Evolutionary conservation across 2,329 filamentous ascomycete species (phyloP), one percentile per base, ranked within the genome.

Genomic region (Pyrenophora graminea): DNA sequence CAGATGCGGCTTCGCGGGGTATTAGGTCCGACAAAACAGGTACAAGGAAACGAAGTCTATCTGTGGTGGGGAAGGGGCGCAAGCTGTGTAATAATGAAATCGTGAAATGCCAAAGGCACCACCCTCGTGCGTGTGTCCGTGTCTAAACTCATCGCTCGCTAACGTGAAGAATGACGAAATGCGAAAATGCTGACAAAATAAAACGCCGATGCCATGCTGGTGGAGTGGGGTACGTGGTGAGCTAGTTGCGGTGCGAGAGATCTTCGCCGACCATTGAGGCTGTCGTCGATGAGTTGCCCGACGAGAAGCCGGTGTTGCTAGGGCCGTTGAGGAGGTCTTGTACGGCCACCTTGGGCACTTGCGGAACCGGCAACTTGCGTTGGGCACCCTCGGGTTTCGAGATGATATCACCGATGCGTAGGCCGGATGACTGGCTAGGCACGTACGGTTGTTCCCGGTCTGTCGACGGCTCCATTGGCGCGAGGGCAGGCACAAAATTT

Each of bases 391-490:
- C 92, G 1, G 91, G 84, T 62, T 88, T 87, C 68, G 88, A 91
- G 78, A 97, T 94, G 68, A 97, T 97, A 72, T 97, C 93, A 52
- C 87, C 89, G 64, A 97, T 87, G 33, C 90, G 89, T 51, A 95
- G 84, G 34, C 91, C 91, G 48, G 80, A 83, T 30, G 66, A 66
- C 32, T 80, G 77, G 64, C 76, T 80, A n/a, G 80, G 80, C 46
- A 81, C 79, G 67, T 83, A 84, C 8, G 82, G 81, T 58, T 81
- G 80, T 58, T 83, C 82, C 30, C 80, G 80, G 53, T 85, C 83
- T 10, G 84, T 79, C 45, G 82, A 80, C 0, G 84, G 84, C 69
- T 90, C 87, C 82, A 90, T 88, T 2, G 87, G 87, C 9, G 86
- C 85, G 39, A 89, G 79, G 2, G 86, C 85, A 4, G 87, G 86